These are phyloP conservation scores for Tephrocybe sp. DNA, from an alignment of 768 basidiomycete species.

Conservation along the genomic window DNA sequence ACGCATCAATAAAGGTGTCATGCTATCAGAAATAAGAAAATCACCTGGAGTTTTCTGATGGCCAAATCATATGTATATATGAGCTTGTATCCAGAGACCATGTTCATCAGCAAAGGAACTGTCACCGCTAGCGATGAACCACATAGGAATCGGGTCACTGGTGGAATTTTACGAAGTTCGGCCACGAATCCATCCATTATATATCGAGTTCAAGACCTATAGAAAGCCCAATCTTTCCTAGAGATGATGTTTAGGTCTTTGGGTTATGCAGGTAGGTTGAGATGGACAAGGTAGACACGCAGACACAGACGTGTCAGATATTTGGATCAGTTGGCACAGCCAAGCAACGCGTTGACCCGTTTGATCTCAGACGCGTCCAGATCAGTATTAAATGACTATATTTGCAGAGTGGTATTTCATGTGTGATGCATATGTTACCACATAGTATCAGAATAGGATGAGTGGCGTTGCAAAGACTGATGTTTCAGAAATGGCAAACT, in stretches of 20 bases:
- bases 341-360: neutral
- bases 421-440: too few relatives aligned
- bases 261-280: neutral
- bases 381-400: too few relatives aligned
- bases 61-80: constrained; percentile 52
- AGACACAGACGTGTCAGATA: constrained; percentile 17
- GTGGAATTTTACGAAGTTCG: constrained; percentile 80
- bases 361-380: neutral
- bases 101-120: constrained; percentile 50
- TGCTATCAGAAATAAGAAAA: constrained; percentile 3
- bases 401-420: too few relatives aligned
- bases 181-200: constrained; percentile 47
- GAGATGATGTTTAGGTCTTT: too few relatives aligned
- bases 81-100: constrained; percentile 53
- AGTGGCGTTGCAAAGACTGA: too few relatives aligned
- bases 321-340: neutral
- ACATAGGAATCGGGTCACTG: constrained; percentile 73
- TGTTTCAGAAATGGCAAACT: too few relatives aligned
- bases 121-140: constrained; percentile 63
- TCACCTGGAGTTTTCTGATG: constrained; percentile 53
- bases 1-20: neutral
- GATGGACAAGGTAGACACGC: neutral
- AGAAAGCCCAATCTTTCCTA: too few relatives aligned
- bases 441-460: too few relatives aligned
- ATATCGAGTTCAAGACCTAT: too few relatives aligned